Evolutionary conservation across 768 basidiomycete genomes (phyloP), one percentile per base, ranked within the genome.

Genomic region (Dioszegia aurantiaca): DNA sequence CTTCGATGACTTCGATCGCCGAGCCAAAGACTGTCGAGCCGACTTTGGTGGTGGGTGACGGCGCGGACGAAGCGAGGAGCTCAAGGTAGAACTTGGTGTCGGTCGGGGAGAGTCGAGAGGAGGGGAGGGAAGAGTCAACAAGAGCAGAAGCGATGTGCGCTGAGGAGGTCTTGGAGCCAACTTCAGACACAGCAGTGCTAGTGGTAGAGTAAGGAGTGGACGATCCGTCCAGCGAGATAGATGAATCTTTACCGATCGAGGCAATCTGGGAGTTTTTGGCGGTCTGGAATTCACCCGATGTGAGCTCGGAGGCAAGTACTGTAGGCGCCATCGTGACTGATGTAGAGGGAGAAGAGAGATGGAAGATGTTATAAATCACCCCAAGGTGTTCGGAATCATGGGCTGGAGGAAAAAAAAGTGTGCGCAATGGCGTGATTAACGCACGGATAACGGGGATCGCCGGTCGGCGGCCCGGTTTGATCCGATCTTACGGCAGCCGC

Each of bases 101-200:
- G 24, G 42, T 53, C 1, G 61, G 59, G 9, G 49, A 41, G 2
- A 58, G 55, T 6, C 47, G 30, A 14, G 40, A 24, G 16, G 39
- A 21, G 14, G 68, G 64, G 10, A 68, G 57, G 24, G 54, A 53
- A 16, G 56, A 56, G 33, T 72, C 68, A 44, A 66, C 55, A 1
- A 69, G 40, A 5, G 46, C 33, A 44, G 62, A 56, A 10, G 59
- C 54, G 4, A 48, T 41, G 44, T 28, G 40, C 16, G 41, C 41
- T 1, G 56, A 59, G 8, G 47, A 61, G 6, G 53, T 16, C 17
- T 28, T 41, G 9, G 56, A 53, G 16, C 54, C 48, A 37, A 58
- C 69, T 24, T 72, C 66, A 12, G 65, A 67, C 27, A 77, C 75
- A 14, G 74, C 70, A n/a, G 70, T 72, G 8, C 63, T 62, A 26